Conservation (phyloP, 345 rosid genomes). For the Salix udensis region DNA sequence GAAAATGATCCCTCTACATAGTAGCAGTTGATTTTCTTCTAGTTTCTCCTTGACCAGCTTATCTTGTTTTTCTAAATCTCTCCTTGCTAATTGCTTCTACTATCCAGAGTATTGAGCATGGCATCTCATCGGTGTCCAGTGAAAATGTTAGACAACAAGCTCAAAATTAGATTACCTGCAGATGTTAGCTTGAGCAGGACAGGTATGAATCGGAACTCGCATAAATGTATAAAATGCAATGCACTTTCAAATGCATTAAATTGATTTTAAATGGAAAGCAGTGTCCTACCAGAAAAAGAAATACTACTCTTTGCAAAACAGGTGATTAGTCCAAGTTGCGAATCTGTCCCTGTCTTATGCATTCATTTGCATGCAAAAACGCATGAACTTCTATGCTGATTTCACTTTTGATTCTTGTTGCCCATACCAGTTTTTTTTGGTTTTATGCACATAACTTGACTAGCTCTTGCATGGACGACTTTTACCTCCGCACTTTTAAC, state of each 20-base stretch:
- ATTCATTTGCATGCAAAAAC: background rate
- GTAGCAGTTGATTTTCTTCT: conserved; percentile 8
- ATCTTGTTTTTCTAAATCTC: background rate
- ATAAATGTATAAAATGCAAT: background rate
- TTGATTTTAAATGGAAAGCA: background rate
- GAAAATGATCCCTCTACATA: background rate
- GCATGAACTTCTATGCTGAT: background rate
- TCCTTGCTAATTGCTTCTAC: conserved; percentile 5
- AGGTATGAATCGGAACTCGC: conserved; percentile 20
- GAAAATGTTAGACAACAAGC: conserved; percentile 22
- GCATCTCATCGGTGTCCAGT: conserved; percentile 46
- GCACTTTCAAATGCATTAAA: background rate
- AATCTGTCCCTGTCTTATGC: background rate
- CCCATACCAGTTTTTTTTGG: background rate
- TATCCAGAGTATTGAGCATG: conserved; percentile 82
- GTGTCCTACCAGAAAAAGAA: background rate
- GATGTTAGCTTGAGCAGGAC: conserved; percentile 16
- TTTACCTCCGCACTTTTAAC: background rate
- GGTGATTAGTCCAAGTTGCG: conserved; percentile 1
- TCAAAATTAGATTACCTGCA: conserved; percentile 21
- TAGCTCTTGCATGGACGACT: background rate
- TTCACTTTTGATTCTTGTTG: background rate
- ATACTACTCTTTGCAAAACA: background rate
- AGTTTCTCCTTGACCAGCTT: background rate
- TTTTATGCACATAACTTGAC: background rate